These are phyloP conservation scores for Aspergillus conjunctus DNA, from an alignment of 495 filamentous ascomycete species.

Conservation along the genomic window DNA sequence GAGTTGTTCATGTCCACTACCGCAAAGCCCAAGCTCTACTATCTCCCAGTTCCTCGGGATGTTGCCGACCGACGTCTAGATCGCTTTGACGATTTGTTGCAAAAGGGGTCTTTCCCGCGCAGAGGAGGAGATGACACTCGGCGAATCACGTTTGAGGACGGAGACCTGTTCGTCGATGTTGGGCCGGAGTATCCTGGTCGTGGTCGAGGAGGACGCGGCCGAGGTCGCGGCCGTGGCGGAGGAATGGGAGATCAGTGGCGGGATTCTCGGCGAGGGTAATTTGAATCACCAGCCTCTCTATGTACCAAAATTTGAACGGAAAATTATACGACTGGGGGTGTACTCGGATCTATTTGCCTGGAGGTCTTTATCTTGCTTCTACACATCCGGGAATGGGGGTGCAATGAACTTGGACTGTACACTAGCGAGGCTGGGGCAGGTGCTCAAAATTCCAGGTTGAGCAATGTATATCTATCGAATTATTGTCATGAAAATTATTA, in stretches of 20 bases:
- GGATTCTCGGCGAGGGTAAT: slow-evolving; percentile 28
- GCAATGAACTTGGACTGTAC: too few relatives aligned
- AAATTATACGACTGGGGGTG: neutral
- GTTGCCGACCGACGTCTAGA: slow-evolving; percentile 66
- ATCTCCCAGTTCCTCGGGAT: slow-evolving; percentile 52
- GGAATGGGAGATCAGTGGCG: slow-evolving; percentile 38
- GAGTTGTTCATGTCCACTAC: slow-evolving; percentile 63
- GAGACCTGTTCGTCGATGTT: slow-evolving; percentile 68
- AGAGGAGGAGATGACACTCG: slow-evolving; percentile 65
- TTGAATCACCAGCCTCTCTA: neutral
- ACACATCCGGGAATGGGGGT: too few relatives aligned
- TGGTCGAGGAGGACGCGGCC: slow-evolving; percentile 33
- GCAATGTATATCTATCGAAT: too few relatives aligned
- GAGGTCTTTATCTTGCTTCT: neutral
- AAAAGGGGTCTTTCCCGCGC: slow-evolving; percentile 46
- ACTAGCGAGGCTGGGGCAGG: too few relatives aligned
- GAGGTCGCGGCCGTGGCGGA: slow-evolving; percentile 40
- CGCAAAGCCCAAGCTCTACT: slow-evolving; percentile 72
- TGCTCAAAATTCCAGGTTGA: too few relatives aligned
- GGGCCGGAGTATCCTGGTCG: slow-evolving; percentile 64
- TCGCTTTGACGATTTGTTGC: slow-evolving; percentile 56
- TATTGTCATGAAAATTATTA: too few relatives aligned
- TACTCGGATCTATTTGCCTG: neutral
- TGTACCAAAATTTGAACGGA: neutral
- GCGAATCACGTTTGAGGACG: slow-evolving; percentile 78